Conservation (phyloP, 2,329 filamentous ascomycete genomes). For the Sporothrix curviconia region DNA sequence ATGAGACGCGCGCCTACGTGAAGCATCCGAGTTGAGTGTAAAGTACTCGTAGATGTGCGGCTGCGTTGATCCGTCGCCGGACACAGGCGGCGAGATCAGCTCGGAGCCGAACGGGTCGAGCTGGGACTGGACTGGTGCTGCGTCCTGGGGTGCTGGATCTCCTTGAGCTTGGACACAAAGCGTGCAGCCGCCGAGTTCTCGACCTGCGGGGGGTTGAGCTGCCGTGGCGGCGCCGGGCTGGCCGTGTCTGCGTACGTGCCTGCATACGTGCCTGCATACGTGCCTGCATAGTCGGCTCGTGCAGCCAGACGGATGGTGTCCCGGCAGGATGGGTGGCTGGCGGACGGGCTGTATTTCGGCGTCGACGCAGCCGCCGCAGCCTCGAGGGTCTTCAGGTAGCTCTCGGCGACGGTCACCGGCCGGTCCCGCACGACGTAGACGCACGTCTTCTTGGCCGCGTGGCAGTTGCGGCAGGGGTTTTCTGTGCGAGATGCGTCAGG, state of each 20-base stretch:
- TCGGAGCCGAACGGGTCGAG: neutral
- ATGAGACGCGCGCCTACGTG: neutral
- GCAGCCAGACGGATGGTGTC: too few species aligned
- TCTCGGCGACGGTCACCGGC: conserved; percentile 1
- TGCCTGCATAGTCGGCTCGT: too few species aligned
- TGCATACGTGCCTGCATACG: too few species aligned
- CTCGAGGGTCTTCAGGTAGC: neutral
- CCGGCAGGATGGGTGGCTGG: too few species aligned
- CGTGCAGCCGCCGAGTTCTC: neutral
- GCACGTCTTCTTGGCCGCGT: neutral
- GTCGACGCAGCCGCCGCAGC: neutral
- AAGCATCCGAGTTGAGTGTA: conserved; percentile 9
- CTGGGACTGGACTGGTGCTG: too few species aligned
- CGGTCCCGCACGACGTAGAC: conserved; percentile 2
- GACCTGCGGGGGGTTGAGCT: neutral
- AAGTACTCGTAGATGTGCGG: conserved; percentile 11
- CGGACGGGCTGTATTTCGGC: neutral
- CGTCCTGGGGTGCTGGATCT: conserved; percentile 9
- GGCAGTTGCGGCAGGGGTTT: conserved; percentile 3
- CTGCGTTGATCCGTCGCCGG: neutral
- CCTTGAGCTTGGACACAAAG: conserved; percentile 10
- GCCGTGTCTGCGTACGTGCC: neutral
- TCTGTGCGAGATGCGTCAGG: too few species aligned
- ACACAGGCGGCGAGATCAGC: neutral
- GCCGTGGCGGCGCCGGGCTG: neutral